Evolutionary conservation across 495 filamentous ascomycete genomes (phyloP).

Genomic region (Hamigera avellanea): DNA sequence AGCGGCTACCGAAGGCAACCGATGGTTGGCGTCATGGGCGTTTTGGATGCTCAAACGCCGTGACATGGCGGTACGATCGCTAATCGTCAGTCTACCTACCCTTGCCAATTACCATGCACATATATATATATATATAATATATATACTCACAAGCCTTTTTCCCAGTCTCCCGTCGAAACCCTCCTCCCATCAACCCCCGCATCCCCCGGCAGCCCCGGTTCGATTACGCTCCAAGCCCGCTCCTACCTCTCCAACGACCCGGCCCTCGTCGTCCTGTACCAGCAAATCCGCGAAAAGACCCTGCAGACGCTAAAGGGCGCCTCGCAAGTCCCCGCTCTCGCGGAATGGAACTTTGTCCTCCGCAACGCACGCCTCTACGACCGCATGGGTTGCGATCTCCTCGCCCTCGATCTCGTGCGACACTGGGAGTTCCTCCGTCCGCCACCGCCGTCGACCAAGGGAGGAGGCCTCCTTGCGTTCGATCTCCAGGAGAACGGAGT

Average conservation of each 20-base stretch:
- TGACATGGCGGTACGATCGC: slow-evolving; percentile 77
- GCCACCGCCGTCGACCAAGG: slow-evolving; percentile 24
- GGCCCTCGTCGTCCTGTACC: slow-evolving; percentile 74
- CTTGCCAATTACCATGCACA: neutral
- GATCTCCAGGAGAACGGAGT: slow-evolving; percentile 29
- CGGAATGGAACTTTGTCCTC: slow-evolving; percentile 83
- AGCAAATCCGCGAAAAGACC: slow-evolving; percentile 74
- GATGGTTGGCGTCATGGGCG: slow-evolving; percentile 93
- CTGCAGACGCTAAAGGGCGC: slow-evolving; percentile 78
- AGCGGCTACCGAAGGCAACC: slow-evolving; percentile 70
- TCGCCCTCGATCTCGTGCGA: slow-evolving; percentile 70
- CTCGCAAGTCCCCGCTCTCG: slow-evolving; percentile 63
- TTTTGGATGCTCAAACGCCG: slow-evolving; percentile 82
- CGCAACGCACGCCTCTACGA: slow-evolving; percentile 83
- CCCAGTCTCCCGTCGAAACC: slow-evolving; percentile 62
- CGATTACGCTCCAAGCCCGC: slow-evolving; percentile 50
- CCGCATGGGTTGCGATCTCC: slow-evolving; percentile 92
- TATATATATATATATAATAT: slow-evolving; percentile 1
- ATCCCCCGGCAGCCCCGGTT: slow-evolving; percentile 35
- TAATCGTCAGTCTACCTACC: slow-evolving; percentile 39
- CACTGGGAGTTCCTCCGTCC: slow-evolving; percentile 74
- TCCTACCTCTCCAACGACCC: slow-evolving; percentile 85
- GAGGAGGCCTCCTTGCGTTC: slow-evolving; percentile 9
- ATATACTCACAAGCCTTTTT: slow-evolving; percentile 5
- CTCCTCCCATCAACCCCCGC: slow-evolving; percentile 38